Percentiles rank a stretch among this genome's conserved stretches.
Conservation (phyloP, 345 rosid species). For the Eucalyptus regnans region DNA sequence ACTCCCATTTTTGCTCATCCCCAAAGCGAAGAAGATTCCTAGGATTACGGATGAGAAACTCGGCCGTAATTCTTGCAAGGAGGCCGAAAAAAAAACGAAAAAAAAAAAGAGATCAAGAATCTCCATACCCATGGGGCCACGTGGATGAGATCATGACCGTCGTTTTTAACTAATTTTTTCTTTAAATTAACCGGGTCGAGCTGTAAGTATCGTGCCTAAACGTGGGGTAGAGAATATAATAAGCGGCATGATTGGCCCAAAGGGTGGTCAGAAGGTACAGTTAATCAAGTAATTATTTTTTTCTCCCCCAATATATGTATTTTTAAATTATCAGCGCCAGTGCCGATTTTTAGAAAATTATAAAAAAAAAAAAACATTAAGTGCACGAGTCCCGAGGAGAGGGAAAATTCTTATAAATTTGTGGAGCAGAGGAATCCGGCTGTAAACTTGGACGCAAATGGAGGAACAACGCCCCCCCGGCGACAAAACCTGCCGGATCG, state of each 20-base stretch:
- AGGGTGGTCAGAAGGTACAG: background rate
- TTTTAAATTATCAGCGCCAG: background rate
- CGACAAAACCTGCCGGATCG: conserved; percentile 35
- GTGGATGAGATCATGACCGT: conserved; percentile 40
- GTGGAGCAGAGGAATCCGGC: conserved; percentile 31
- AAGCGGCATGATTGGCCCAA: conserved; percentile 13
- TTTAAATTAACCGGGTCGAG: conserved; percentile 11
- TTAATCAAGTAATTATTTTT: background rate
- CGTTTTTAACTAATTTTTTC: background rate
- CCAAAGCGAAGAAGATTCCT: background rate
- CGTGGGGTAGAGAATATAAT: conserved; percentile 44
- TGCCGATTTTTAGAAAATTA: background rate
- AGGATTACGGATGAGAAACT: background rate
- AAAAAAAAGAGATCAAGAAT: background rate
- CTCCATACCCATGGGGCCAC: conserved; percentile 1
- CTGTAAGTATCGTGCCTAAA: conserved; percentile 59
- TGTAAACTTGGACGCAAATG: conserved; percentile 35
- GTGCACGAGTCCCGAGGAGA: conserved; percentile 18
- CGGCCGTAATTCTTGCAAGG: background rate
- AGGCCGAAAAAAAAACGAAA: background rate
- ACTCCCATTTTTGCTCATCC: background rate
- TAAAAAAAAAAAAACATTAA: background rate
- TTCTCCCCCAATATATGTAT: no score
- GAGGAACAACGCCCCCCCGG: background rate
- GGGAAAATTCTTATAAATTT: background rate